phyloP scores from a whole-genome alignment of 2,329 filamentous ascomycete species.

The Dactylellina parvicollis region DNA sequence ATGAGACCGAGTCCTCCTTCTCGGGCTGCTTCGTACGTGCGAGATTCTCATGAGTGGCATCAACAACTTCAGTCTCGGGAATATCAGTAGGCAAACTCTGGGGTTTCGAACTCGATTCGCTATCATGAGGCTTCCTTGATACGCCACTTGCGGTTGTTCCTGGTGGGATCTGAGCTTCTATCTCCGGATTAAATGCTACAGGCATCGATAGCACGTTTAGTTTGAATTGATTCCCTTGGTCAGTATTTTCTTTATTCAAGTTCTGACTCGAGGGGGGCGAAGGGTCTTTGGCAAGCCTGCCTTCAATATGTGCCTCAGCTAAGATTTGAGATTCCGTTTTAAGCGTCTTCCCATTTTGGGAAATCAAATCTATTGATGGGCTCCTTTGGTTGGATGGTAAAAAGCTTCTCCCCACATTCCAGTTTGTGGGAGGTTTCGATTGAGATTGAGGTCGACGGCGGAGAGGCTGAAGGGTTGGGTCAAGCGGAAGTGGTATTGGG shows the following conservation, averaged over 20 bases:
- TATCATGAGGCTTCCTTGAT: neutral
- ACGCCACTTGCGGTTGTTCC: neutral
- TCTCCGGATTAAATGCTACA: neutral
- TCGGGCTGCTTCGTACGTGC: too few relatives aligned
- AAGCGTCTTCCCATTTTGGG: neutral
- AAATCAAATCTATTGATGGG: neutral
- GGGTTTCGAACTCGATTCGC: neutral
- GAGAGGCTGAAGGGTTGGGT: slow-evolving; percentile 27
- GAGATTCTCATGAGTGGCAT: too few relatives aligned
- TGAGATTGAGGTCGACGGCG: neutral
- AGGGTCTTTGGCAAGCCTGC: neutral
- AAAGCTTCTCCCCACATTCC: neutral
- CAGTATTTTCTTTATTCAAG: neutral
- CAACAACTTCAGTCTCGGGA: neutral
- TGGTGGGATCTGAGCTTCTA: neutral
- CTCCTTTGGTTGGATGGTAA: neutral
- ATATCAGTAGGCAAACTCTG: neutral
- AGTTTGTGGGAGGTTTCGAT: neutral
- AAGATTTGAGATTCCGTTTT: neutral
- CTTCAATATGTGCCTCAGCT: neutral
- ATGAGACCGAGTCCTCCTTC: neutral
- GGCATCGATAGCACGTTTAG: neutral
- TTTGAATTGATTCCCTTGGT: neutral
- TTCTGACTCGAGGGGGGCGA: neutral
- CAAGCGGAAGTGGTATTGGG: slow-evolving; percentile 35